Evolutionary conservation across 2,329 filamentous ascomycete species (phyloP), one percentile per base, ranked within the genome.

Genomic region (Fusarium transvaalense): DNA sequence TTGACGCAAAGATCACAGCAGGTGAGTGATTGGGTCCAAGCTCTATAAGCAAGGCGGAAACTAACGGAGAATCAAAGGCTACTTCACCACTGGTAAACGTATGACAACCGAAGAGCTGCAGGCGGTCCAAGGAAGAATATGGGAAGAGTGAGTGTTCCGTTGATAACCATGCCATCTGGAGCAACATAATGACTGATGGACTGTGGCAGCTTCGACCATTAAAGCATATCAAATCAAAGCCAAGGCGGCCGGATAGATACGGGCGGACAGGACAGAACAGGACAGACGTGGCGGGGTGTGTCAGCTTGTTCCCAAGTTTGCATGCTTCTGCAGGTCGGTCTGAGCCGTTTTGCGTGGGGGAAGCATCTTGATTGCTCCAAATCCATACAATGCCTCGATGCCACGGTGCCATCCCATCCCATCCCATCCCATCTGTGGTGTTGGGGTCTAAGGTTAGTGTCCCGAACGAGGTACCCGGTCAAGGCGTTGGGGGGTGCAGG

Each of bases 1-100:
- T 98, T 76, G 96, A 98, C 80, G 96, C 96, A 61, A 98, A 98
- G 84, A 97, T 98, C 77, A 96, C 95, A 73, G 94, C 95, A 64
- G 96, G 92, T 93, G 82, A 80, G 88, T 82, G 27, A 54, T 60
- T 23, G 61, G 43, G 37, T 41, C 45, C 38, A 48, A 61, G 47
- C 31, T 48, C 42, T 29, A 29, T 31, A 45, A 61, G 6, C 38
- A 41, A 55, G 35, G 71, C 43, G 61, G 51, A 51, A 61, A 67
- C 68, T 73, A 71, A 73, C 61, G 61, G 48, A 52, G 46, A 19
- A 29, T 15, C 52, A 65, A 65, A 89, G 88, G 88, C 56, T 91
- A 91, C 76, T 91, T 97, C 78, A 97, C 95, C 9, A 93, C 91
- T 14, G 95, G 94, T 51, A 94, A 96, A 80, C 88, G 93, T 73